These are phyloP conservation scores for Globisporangium yorkense DNA, from an alignment of 352 stramenopile species.

Conservation along the genomic window DNA sequence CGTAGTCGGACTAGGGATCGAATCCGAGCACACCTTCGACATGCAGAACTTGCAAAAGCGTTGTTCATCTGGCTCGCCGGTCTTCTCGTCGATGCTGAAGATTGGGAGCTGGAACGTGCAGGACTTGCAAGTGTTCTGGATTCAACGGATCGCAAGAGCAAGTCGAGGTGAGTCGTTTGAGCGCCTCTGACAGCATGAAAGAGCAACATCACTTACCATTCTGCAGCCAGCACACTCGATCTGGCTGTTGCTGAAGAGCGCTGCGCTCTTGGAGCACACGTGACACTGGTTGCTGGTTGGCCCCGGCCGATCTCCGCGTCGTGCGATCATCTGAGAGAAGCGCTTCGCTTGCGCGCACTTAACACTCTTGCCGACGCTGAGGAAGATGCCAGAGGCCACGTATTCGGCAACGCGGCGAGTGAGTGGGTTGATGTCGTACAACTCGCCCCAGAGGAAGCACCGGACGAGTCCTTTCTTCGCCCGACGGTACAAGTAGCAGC, in stretches of 20 bases:
- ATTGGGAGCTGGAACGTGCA: conserved; percentile 16
- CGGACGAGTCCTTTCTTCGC: background rate
- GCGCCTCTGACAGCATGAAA: background rate
- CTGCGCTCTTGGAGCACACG: conserved; percentile 12
- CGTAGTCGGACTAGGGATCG: background rate
- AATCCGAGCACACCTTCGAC: conserved; percentile 2
- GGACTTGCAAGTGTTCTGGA: conserved; percentile 31
- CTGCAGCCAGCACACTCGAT: conserved; percentile 25
- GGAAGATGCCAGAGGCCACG: background rate
- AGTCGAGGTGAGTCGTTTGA: background rate
- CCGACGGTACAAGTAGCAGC: conserved; percentile 32
- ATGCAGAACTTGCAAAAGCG: conserved; percentile 13
- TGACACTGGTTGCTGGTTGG: conserved; percentile 10
- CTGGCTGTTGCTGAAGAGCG: conserved; percentile 16
- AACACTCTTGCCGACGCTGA: background rate
- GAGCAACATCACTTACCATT: background rate
- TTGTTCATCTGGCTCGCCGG: conserved; percentile 4
- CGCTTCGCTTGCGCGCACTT: background rate
- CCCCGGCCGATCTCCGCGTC: background rate
- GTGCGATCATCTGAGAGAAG: background rate
- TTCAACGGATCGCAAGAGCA: background rate
- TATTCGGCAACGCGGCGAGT: background rate
- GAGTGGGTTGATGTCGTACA: background rate
- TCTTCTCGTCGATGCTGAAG: conserved; percentile 13
- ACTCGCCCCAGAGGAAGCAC: background rate